These are phyloP conservation scores for Dillenia suffruticosa DNA, from an alignment of 164 flowering plant genomes.

Conservation along the genomic window DNA sequence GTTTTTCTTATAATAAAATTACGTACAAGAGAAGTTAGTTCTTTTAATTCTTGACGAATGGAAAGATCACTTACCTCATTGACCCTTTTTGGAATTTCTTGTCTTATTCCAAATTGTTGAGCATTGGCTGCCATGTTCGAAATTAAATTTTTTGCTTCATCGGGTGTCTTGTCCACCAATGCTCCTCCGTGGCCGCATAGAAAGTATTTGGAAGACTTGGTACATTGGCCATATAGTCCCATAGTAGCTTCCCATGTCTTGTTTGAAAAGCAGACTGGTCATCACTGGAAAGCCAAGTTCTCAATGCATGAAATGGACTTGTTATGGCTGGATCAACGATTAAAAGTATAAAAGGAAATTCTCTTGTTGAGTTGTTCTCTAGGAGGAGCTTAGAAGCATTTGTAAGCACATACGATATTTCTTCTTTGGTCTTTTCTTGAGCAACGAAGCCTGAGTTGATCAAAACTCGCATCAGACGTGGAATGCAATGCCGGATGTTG, in stretches of 20 bases:
- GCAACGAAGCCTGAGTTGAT: constrained; percentile 36
- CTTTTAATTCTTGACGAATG: too few species aligned
- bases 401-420: constrained; percentile 28
- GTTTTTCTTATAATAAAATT: too few species aligned
- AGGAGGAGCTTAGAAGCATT: constrained; percentile 24
- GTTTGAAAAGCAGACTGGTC: too few species aligned
- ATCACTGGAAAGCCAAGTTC: constrained; percentile 12
- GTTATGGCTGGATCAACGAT: constrained; percentile 20
- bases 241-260: too few species aligned
- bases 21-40: too few species aligned
- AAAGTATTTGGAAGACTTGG: constrained; percentile 12
- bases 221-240: not conserved
- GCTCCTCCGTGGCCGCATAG: constrained; percentile 25
- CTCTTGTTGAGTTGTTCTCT: constrained; percentile 1
- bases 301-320: constrained; percentile 21
- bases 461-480: constrained; percentile 38
- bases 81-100: too few species aligned
- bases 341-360: constrained; percentile 10
- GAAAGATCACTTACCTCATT: too few species aligned
- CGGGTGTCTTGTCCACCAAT: too few species aligned
- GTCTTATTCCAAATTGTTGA: too few species aligned
- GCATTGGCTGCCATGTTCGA: too few species aligned
- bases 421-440: not conserved
- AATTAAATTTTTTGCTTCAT: too few species aligned
- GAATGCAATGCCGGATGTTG: constrained; percentile 1